Evolutionary conservation across 2,329 filamentous ascomycete species (phyloP).

Genomic region (Emmonsiellopsis sp.): DNA sequence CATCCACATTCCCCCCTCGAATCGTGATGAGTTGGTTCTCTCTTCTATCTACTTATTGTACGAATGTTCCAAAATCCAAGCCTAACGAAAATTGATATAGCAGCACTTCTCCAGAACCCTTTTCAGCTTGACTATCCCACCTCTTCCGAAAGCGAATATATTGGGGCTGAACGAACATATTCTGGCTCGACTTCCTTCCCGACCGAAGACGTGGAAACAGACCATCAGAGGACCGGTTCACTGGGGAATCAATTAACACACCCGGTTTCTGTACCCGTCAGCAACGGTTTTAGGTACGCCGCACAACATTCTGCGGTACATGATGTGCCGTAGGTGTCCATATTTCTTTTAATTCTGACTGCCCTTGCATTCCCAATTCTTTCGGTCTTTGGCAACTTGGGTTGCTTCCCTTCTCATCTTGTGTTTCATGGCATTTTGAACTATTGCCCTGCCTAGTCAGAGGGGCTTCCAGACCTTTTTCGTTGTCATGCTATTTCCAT

Average conservation of each 20-base stretch:
- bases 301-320: constrained; percentile 42
- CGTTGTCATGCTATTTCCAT: background rate
- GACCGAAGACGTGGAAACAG: constrained; percentile 37
- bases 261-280: constrained; percentile 37
- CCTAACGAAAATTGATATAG: constrained; percentile 18
- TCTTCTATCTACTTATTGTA: background rate
- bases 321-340: constrained; percentile 47
- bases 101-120: constrained; percentile 28
- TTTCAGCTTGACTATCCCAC: constrained; percentile 31
- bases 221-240: constrained; percentile 42
- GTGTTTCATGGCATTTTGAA: constrained; percentile 4
- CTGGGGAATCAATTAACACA: constrained; percentile 38
- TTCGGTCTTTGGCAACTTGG: constrained; percentile 23
- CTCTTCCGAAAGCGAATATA: constrained; percentile 32
- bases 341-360: constrained; percentile 33
- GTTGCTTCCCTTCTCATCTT: constrained; percentile 4
- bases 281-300: constrained; percentile 44
- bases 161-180: constrained; percentile 25
- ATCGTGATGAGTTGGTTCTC: background rate
- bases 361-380: constrained; percentile 22
- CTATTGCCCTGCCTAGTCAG: constrained; percentile 1
- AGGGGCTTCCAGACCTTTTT: background rate
- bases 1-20: background rate
- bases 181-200: constrained; percentile 26
- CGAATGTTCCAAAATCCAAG: constrained; percentile 5